Percentiles rank a stretch among this genome's conserved stretches.
phyloP scores from a whole-genome alignment of 371 early-diverging fungal genomes.

The Haplosporangium sp. region DNA sequence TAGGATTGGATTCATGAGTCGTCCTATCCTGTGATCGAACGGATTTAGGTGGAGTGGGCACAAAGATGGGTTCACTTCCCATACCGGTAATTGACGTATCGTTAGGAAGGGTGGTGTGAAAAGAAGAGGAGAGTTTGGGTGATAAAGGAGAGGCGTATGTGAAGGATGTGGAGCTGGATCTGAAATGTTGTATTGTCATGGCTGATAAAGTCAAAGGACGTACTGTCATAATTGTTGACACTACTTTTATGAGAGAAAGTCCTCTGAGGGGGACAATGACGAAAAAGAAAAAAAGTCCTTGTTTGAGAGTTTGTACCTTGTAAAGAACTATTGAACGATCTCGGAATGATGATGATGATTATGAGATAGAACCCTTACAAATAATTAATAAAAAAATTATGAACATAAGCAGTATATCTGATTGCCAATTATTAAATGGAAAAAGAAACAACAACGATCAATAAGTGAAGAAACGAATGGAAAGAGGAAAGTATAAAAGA shows the following conservation, averaged over 20 bases:
- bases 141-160: conserved; percentile 22
- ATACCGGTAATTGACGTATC: conserved; percentile 4
- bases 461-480: too few species aligned
- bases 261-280: not conserved
- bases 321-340: not conserved
- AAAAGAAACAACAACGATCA: too few species aligned
- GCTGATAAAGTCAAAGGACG: not conserved
- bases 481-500: too few species aligned
- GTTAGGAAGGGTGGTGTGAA: not conserved
- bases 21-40: conserved; percentile 3
- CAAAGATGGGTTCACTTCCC: conserved; percentile 15
- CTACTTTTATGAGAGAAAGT: not conserved
- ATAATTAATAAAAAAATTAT: too few species aligned
- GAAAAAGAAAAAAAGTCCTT: not conserved
- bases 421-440: too few species aligned
- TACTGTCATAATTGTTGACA: conserved; percentile 1
- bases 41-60: conserved; percentile 1
- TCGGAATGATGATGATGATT: not conserved
- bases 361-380: too few species aligned
- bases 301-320: not conserved
- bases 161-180: conserved; percentile 34
- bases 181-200: conserved; percentile 23
- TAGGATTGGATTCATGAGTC: conserved; percentile 7
- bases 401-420: too few species aligned
- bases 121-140: conserved; percentile 10